A percentile compares a stretch with the other conserved stretches of the same genome.
Conservation (phyloP, 768 basidiomycete species). For the Trichaptum fuscoviolaceum region DNA sequence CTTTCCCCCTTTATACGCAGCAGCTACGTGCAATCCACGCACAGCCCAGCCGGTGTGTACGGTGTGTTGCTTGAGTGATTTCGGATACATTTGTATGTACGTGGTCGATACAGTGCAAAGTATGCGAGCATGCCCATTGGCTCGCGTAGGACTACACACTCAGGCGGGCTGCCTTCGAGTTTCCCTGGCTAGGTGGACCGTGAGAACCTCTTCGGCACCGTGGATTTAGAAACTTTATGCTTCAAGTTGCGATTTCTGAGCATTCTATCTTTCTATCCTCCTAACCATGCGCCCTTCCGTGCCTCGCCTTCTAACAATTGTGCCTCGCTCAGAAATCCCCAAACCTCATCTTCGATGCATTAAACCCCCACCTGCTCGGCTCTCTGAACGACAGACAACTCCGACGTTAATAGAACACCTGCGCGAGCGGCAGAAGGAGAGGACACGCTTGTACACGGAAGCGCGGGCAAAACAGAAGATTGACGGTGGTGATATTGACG, state of each 20-base stretch:
- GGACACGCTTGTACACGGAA: conserved; percentile 1
- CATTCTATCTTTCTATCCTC: background rate
- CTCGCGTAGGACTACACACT: background rate
- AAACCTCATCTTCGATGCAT: background rate
- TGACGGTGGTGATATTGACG: background rate
- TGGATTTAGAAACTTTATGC: too few relatives aligned
- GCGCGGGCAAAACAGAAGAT: background rate
- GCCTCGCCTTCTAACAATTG: background rate
- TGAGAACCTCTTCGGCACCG: too few relatives aligned
- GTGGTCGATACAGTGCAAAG: background rate
- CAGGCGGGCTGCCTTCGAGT: too few relatives aligned
- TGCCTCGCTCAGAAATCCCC: background rate
- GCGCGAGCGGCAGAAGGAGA: conserved; percentile 6
- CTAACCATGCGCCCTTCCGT: background rate
- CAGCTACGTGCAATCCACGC: background rate
- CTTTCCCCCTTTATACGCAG: background rate
- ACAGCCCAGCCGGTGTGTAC: background rate
- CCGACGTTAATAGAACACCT: conserved; percentile 8
- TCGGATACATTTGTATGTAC: background rate
- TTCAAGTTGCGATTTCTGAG: too few relatives aligned
- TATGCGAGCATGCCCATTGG: background rate
- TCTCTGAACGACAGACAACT: background rate
- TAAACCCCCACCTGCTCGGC: background rate
- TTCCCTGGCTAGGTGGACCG: too few relatives aligned
- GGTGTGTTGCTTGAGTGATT: background rate